phyloP scores from a whole-genome alignment of 2,329 filamentous ascomycete species.

The Acrocalymma vagum region DNA sequence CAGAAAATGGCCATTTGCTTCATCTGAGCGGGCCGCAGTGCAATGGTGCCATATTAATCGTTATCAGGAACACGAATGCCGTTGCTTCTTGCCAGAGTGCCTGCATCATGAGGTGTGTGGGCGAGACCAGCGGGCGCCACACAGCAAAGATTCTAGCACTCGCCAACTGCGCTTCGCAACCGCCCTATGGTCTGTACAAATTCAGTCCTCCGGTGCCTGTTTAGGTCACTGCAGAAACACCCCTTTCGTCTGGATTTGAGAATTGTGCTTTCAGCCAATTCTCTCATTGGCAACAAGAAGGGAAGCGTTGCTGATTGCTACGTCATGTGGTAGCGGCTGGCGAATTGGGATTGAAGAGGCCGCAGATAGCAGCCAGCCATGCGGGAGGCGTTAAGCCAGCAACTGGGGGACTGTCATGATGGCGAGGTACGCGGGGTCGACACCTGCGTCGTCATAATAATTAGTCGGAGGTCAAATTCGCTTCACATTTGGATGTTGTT shows the following conservation, averaged over 20 bases:
- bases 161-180: neutral
- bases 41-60: constrained; percentile 23
- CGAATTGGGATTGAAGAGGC: neutral
- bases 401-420: too few relatives aligned
- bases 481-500: too few relatives aligned
- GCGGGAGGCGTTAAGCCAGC: too few relatives aligned
- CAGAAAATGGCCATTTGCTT: constrained; percentile 14
- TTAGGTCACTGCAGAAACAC: neutral
- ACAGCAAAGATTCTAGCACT: constrained; percentile 1
- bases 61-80: constrained; percentile 28
- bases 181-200: neutral
- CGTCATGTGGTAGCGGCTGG: neutral
- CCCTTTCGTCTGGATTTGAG: neutral
- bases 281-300: constrained; percentile 9
- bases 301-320: constrained; percentile 4
- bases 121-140: constrained; percentile 2
- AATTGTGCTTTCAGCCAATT: too few relatives aligned
- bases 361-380: neutral
- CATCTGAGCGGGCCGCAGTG: constrained; percentile 22
- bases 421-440: too few relatives aligned
- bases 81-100: constrained; percentile 9
- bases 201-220: neutral
- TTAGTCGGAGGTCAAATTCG: too few relatives aligned
- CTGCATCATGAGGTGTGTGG: constrained; percentile 15
- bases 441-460: too few relatives aligned